A percentile compares a stretch with the other conserved stretches of the same genome.
Conservation (phyloP, 1,284 basidiomycete species). For the Apiotrichum sp. region DNA sequence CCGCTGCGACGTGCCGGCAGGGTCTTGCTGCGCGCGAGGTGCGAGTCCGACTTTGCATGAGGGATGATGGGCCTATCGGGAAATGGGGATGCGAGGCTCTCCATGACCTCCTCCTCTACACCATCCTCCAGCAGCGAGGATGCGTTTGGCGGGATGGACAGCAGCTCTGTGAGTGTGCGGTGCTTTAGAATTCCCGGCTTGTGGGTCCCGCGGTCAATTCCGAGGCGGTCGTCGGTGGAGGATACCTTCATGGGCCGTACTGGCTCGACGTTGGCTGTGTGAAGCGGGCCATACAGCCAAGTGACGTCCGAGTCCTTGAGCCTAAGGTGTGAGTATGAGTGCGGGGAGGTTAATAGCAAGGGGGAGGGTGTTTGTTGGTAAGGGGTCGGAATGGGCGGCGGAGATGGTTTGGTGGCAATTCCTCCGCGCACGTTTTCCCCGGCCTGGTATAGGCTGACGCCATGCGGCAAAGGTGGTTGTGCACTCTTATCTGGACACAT, state of each 20-base stretch:
- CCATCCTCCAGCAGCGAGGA: slow-evolving; percentile 53
- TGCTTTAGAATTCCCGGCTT: slow-evolving; percentile 92
- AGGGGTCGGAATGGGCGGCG: not conserved
- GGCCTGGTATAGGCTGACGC: not conserved
- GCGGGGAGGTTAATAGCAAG: no score
- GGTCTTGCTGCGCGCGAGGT: slow-evolving; percentile 51
- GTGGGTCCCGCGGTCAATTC: slow-evolving; percentile 46
- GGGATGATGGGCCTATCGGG: slow-evolving; percentile 20
- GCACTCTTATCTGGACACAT: no score
- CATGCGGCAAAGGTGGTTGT: not conserved
- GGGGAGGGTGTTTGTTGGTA: not conserved
- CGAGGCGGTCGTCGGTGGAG: slow-evolving; percentile 52
- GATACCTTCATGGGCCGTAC: slow-evolving; percentile 53
- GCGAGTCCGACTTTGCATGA: slow-evolving; percentile 79
- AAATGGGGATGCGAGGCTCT: not conserved
- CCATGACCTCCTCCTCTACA: not conserved
- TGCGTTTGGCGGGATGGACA: slow-evolving; percentile 54
- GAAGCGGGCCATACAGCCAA: slow-evolving; percentile 96
- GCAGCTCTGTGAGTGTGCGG: slow-evolving; percentile 83
- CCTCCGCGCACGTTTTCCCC: slow-evolving; percentile 12
- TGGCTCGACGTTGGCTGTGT: slow-evolving; percentile 70
- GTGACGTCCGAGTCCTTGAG: slow-evolving; percentile 99
- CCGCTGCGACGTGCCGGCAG: slow-evolving; percentile 15
- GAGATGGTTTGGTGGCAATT: slow-evolving; percentile 6
- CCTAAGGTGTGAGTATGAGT: slow-evolving; percentile 53